Evolutionary conservation across 495 filamentous ascomycete species (phyloP), one percentile per base, ranked within the genome.

Genomic region (Annulohypoxylon moriforme): DNA sequence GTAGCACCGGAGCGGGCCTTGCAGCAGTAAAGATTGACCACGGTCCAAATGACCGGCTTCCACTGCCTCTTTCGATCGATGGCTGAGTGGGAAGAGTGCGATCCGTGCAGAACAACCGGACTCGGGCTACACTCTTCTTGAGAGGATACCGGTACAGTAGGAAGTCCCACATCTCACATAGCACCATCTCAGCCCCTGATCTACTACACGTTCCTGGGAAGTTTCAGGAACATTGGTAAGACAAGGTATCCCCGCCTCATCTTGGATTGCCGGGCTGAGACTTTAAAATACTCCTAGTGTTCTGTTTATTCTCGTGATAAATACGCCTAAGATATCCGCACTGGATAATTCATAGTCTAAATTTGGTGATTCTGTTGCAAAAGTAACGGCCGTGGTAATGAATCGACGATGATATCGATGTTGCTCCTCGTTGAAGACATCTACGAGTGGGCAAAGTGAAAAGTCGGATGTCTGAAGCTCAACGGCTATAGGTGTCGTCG

Each of bases 1-100:
- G 69, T 67, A 64, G 69, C 31, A 65, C 42, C 53, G 60, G 46
- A 57, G 70, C 60, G 65, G 60, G 60, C 57, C 65, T 59, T 44
- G 56, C 56, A 66, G 33, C 55, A 57, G n/a, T 24, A 10, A 52
- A 49, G 25, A 50, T 50, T 62, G 47, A 62, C 68, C 61, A 66
- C 69, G 56, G 46, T 47, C 68, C 55, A 52, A 31, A 63, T 69
- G 71, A 42, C 66, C 50, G 52, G 71, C 46, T 22, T 47, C 70
- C 14, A 55, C 9, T 60, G 44, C 29, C 38, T 22, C 44, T 64
- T 60, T 68, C 53, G 31, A 44, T 33, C 0, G n/a, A n/a, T 20
- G 16, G 16, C n/a, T 44, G 63, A 24, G 14, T 29, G 27, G 27
- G 13, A 60, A 57, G 42, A 71, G 6, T 42, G 34, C 29, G 58